A percentile compares a stretch with the other conserved stretches of the same genome.
Conservation (phyloP, 2,329 filamentous ascomycete genomes). For the Chaetomium sp. region DNA sequence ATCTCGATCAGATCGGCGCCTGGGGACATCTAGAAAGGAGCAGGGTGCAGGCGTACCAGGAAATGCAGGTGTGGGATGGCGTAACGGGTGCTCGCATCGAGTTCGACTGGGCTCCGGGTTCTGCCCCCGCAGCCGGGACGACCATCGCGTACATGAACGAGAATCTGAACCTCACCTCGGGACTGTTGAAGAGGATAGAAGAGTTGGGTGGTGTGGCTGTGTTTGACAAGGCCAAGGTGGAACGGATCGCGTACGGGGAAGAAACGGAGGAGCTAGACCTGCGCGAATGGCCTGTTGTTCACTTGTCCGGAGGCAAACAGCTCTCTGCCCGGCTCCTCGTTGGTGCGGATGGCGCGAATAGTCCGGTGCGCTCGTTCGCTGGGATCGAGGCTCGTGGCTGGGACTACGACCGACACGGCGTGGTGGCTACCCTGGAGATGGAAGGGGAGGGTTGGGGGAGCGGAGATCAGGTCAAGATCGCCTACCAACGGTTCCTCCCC, state of each 20-base stretch:
- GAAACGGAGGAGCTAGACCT: slow-evolving; percentile 66
- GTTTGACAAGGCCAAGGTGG: slow-evolving; percentile 71
- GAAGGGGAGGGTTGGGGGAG: slow-evolving; percentile 50
- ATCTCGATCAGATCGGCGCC: slow-evolving; percentile 75
- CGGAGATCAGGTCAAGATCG: slow-evolving; percentile 57
- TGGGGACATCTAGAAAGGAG: slow-evolving; percentile 69
- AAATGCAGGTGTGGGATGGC: slow-evolving; percentile 99
- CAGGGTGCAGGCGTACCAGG: slow-evolving; percentile 80
- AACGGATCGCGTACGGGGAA: slow-evolving; percentile 69
- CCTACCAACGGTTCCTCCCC: slow-evolving; percentile 92
- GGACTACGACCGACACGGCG: slow-evolving; percentile 86
- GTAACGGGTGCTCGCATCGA: slow-evolving; percentile 80
- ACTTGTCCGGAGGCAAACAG: slow-evolving; percentile 58
- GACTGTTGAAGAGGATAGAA: slow-evolving; percentile 64
- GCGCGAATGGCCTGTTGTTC: slow-evolving; percentile 79
- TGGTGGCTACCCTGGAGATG: slow-evolving; percentile 81
- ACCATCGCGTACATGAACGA: slow-evolving; percentile 96
- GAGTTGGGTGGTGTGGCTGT: slow-evolving; percentile 63
- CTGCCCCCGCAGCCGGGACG: slow-evolving; percentile 37
- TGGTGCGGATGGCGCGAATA: slow-evolving; percentile 91
- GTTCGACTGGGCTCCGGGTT: slow-evolving; percentile 64
- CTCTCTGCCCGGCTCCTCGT: slow-evolving; percentile 80
- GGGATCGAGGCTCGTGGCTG: slow-evolving; percentile 81
- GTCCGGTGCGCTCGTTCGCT: slow-evolving; percentile 83
- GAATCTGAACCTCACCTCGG: slow-evolving; percentile 81